Evolutionary conservation across 1,284 basidiomycete genomes (phyloP).

Genomic region (Sporisorium graminicola): DNA sequence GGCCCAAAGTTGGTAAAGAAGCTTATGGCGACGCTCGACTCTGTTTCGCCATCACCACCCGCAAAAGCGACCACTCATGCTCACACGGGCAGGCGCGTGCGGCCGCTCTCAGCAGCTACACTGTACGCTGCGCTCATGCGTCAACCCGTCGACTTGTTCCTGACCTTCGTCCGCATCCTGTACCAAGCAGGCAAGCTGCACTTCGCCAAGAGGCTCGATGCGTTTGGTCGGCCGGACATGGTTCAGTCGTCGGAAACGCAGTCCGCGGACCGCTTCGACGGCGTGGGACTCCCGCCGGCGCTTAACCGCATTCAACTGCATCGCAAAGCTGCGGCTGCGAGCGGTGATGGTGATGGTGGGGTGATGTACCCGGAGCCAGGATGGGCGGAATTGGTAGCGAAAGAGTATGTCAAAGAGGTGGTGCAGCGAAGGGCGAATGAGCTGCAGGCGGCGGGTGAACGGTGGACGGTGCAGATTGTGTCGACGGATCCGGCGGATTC

Average conservation of each 20-base stretch:
- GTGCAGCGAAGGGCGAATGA: constrained; percentile 13
- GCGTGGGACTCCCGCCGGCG: constrained; percentile 40
- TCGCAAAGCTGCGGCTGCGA: neutral
- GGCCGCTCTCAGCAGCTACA: constrained; percentile 72
- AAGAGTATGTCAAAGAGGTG: constrained; percentile 11
- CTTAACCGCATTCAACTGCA: constrained; percentile 49
- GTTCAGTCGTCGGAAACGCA: constrained; percentile 30
- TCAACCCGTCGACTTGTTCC: constrained; percentile 75
- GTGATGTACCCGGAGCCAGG: constrained; percentile 33
- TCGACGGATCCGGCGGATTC: constrained; percentile 36
- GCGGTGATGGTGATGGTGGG: neutral
- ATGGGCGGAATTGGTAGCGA: constrained; percentile 25
- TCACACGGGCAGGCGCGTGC: constrained; percentile 17
- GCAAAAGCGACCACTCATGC: neutral
- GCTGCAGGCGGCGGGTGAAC: too few species aligned
- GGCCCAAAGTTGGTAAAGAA: constrained; percentile 63
- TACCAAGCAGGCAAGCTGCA: constrained; percentile 79
- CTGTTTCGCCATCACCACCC: constrained; percentile 58
- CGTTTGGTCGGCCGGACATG: constrained; percentile 77
- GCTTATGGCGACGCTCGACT: constrained; percentile 74
- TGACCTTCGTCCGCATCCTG: constrained; percentile 77
- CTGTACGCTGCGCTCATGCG: constrained; percentile 73
- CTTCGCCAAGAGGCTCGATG: constrained; percentile 76
- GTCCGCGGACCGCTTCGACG: constrained; percentile 10
- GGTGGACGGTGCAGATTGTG: constrained; percentile 20